phyloP scores from a whole-genome alignment of 495 filamentous ascomycete species.

The Beverwykella pulmonaria region DNA sequence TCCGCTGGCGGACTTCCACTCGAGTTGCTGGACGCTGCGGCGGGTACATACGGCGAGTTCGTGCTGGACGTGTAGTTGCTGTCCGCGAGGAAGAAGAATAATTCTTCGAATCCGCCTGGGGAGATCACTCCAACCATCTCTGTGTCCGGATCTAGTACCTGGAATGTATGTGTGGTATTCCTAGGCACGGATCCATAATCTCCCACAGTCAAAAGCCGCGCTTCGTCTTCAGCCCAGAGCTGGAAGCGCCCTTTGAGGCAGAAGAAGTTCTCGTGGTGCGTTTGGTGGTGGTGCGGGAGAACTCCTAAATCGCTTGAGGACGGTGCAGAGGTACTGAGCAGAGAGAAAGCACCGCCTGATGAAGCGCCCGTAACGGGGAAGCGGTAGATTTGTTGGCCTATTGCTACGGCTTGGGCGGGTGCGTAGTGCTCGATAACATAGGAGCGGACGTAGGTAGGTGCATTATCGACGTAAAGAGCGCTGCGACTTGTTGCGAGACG shows the following conservation, averaged over 20 bases:
- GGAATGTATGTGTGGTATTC: constrained; percentile 9
- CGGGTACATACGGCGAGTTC: neutral
- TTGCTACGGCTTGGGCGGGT: neutral
- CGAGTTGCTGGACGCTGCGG: neutral
- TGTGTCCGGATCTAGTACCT: constrained; percentile 1
- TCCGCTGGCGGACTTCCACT: neutral
- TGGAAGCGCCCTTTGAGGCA: neutral
- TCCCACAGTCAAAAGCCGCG: neutral
- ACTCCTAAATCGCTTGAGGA: neutral
- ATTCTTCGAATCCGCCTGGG: constrained; percentile 3
- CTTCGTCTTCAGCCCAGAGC: neutral
- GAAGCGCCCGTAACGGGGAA: constrained; percentile 6
- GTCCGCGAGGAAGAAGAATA: constrained; percentile 10
- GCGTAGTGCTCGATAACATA: constrained; percentile 7
- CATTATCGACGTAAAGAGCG: neutral
- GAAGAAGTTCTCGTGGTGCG: constrained; percentile 12
- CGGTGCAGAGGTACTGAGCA: neutral
- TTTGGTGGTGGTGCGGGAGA: constrained; percentile 11
- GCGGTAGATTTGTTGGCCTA: constrained; percentile 9
- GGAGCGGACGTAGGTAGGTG: neutral
- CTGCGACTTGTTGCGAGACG: neutral
- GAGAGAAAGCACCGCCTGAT: neutral
- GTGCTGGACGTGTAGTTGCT: neutral
- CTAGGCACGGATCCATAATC: constrained; percentile 8
- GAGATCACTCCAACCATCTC: neutral